Evolutionary conservation across 2,329 filamentous ascomycete species (phyloP), one percentile per base, ranked within the genome.

Genomic region (Alternaria solani): DNA sequence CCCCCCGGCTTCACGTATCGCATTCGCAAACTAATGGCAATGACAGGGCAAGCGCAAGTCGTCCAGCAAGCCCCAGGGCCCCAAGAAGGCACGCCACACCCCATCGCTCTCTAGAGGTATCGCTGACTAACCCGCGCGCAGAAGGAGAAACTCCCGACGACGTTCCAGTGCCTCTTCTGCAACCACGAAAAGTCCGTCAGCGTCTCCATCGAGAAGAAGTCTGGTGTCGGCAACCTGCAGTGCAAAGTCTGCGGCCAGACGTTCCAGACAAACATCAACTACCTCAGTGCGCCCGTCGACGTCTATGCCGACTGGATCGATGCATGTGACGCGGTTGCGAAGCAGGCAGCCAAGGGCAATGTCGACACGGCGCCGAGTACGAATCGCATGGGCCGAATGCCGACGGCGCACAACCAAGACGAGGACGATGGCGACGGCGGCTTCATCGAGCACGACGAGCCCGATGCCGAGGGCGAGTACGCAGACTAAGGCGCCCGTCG

Each of bases 281-380:
- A 96, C 78, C 88, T 98, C 26, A 96, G 92, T 26, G 92, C 91
- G 14, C 88, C 93, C 0, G 93, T 99, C 47, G 95, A 99, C 76
- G 94, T 99, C 7, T 99, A 99, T 76, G 92, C 92, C 34, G 95
- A 98, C 79, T 99, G 95, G 95, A 92, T 99, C 65, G 95, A 99
- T 81, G 95, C 95, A n/a, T 91, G 89, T 75, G 90, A 92, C 74
- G 84, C 87, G 6, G 89, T 91, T 51, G 89, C 89, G 16, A 89
- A 91, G 73, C 84, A 88, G 61, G 82, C 84, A 20, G 84, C 82
- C 18, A 80, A 78, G 14, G 69, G 69, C 39, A 78, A 75, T 23
- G 72, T 70, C 18, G 74, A 71, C 18, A 67, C 65, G 12, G 66
- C 67, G 34, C 63, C 66, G 47, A 70, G 71, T 28, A 57, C 56